These are phyloP conservation scores for Suillus hirtellus DNA, from an alignment of 768 basidiomycete genomes.

Conservation along the genomic window DNA sequence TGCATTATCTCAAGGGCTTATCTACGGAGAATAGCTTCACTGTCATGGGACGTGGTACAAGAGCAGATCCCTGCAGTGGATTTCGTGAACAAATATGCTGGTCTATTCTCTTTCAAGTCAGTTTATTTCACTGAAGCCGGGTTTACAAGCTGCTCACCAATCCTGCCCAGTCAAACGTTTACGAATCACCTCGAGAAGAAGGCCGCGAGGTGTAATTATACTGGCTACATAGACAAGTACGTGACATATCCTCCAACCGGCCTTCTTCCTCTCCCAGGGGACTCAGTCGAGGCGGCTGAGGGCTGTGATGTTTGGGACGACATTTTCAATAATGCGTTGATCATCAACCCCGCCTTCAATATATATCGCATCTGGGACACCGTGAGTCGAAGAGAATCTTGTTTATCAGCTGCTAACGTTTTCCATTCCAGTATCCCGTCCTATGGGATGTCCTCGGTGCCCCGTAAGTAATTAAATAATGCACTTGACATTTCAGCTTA, in stretches of 20 bases:
- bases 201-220: slow-evolving; percentile 60
- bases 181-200: slow-evolving; percentile 55
- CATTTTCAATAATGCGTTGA: slow-evolving; percentile 61
- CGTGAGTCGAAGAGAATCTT: slow-evolving; percentile 25
- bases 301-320: slow-evolving; percentile 71
- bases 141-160: not conserved
- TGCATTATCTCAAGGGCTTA: not conserved
- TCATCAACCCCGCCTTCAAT: slow-evolving; percentile 74
- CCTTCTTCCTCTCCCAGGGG: slow-evolving; percentile 65
- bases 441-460: slow-evolving; percentile 84
- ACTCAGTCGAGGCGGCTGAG: slow-evolving; percentile 41
- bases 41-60: slow-evolving; percentile 67
- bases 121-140: slow-evolving; percentile 18
- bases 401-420: slow-evolving; percentile 1
- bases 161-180: slow-evolving; percentile 53
- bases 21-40: slow-evolving; percentile 39
- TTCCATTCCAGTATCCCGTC: slow-evolving; percentile 47
- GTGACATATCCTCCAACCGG: slow-evolving; percentile 72
- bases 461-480: slow-evolving; percentile 46
- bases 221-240: slow-evolving; percentile 59
- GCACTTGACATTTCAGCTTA: not conserved
- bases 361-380: slow-evolving; percentile 79
- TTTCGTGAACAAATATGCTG: slow-evolving; percentile 72
- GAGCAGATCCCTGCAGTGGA: slow-evolving; percentile 69
- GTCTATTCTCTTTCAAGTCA: slow-evolving; percentile 74